Percentiles rank a stretch among this genome's conserved stretches.
Conservation (phyloP, 257 asterid species). For the Petrea volubilis region DNA sequence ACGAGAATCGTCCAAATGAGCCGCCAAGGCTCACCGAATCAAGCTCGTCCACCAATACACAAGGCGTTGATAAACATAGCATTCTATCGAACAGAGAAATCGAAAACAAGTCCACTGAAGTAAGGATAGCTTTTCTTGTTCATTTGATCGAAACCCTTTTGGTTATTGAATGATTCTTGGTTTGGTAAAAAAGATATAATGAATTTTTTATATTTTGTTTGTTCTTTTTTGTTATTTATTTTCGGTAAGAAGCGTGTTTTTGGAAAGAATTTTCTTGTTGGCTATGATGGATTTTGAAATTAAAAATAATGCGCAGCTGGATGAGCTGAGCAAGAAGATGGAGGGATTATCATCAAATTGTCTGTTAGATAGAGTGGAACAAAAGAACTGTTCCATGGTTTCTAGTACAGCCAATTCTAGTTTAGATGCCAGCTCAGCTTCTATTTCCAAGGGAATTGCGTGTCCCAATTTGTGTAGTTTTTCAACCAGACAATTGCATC, state of each 20-base stretch:
- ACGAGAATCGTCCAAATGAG: constrained; percentile 25
- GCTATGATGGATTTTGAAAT: no score
- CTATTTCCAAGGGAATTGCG: constrained; percentile 45
- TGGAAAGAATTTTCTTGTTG: no score
- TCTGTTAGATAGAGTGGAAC: constrained; percentile 48
- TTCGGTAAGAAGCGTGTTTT: not conserved
- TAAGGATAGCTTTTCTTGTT: constrained; percentile 19
- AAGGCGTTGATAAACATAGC: constrained; percentile 28
- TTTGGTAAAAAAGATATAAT: not conserved
- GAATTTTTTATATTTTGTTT: not conserved
- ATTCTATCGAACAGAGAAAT: constrained; percentile 8
- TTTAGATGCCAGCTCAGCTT: no score
- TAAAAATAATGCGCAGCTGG: constrained; percentile 33
- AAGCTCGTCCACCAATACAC: not conserved
- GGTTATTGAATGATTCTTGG: no score
- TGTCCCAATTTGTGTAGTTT: constrained; percentile 26
- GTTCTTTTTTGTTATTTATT: not conserved
- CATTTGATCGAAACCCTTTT: not conserved
- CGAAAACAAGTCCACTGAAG: constrained; percentile 36
- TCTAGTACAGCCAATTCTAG: constrained; percentile 31
- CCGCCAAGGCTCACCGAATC: constrained; percentile 22
- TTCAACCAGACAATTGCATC: constrained; percentile 33
- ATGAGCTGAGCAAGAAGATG: constrained; percentile 36
- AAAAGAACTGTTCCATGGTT: constrained; percentile 42
- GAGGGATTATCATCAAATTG: constrained; percentile 52